These are phyloP conservation scores for Lactifluus hygrophoroides DNA, from an alignment of 768 basidiomycete genomes.

Conservation along the genomic window DNA sequence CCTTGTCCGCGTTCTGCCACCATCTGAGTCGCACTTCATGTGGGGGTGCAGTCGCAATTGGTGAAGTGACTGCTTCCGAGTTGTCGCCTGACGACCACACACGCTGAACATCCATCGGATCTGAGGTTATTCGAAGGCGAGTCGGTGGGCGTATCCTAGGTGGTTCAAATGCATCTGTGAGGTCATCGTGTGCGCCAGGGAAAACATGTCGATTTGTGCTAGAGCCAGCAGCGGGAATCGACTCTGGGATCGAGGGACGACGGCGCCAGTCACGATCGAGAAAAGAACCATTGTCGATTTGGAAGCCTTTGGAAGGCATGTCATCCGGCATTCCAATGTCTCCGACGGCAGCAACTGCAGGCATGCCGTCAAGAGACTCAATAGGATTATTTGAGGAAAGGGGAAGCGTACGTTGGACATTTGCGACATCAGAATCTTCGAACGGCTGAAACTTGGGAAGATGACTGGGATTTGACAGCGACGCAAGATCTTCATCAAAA, in stretches of 20 bases:
- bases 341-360: neutral
- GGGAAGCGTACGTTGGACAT: slow-evolving; percentile 37
- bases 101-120: slow-evolving; percentile 23
- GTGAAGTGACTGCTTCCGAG: slow-evolving; percentile 21
- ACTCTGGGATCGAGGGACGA: neutral
- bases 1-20: slow-evolving; percentile 9
- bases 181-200: slow-evolving; percentile 23
- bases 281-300: slow-evolving; percentile 44
- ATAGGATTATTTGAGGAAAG: slow-evolving; percentile 51
- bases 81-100: slow-evolving; percentile 16
- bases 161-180: slow-evolving; percentile 35
- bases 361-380: slow-evolving; percentile 33
- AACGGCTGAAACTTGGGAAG: slow-evolving; percentile 48
- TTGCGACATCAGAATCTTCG: slow-evolving; percentile 33
- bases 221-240: slow-evolving; percentile 19
- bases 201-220: slow-evolving; percentile 13
- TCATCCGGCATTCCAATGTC: slow-evolving; percentile 29
- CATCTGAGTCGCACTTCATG: slow-evolving; percentile 12
- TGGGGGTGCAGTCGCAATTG: slow-evolving; percentile 14
- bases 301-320: slow-evolving; percentile 37
- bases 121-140: slow-evolving; percentile 23
- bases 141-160: slow-evolving; percentile 36
- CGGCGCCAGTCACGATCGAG: slow-evolving; percentile 46
- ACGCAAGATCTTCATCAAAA: slow-evolving; percentile 35
- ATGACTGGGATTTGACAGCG: slow-evolving; percentile 23